Base-by-base conservation (phyloP, 2,329 filamentous ascomycete genomes). In the Cryphonectria naterciae region DNA sequence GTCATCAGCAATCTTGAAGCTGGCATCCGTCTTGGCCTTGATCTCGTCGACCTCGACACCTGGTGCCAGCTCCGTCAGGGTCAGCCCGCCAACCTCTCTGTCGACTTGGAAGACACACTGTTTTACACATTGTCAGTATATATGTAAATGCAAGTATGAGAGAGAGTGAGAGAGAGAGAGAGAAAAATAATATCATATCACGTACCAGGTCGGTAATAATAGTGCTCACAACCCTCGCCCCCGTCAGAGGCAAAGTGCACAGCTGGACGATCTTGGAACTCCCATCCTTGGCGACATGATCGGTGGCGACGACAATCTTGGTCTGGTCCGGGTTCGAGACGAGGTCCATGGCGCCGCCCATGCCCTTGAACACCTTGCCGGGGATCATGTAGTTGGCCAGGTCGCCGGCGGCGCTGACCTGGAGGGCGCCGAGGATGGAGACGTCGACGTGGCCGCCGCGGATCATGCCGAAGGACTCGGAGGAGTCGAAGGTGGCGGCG, bases 381-480 rank as follows among this genome's bases (percentile, higher is more conserved):
- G 93, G 93, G 73, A 97, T 92, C 91, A 96, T 96, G 85, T 93
- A 97, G 81, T 96, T 96, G 62, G 93, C 93, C 68, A 97, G 82
- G 78, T 97, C 93, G 37, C 93, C 93, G 2, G 87, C 85, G 0
- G 92, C 92, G 74, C 89, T 91, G 32, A 96, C 93, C 82, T 97
- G 92, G 74, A 95, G 88, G 1, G 93, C 91, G 4, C 93, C 93
- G 0, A 97, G 87, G 77, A 97, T 94, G 0, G 92, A 94, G 6
- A 97, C 91, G 77, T 97, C 91, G 58, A 97, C 90, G 76, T 94
- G 92, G 0, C 93, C 93, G 67, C 93, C 92, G 15, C 93, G 89
- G 75, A 97, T 97, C 93, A 96, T 96, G 75, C 88, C 90, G 77
- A 97, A 97, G 1, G 92, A 94, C 80, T 96, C 93, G 73, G 91